phyloP scores from a whole-genome alignment of 1,284 basidiomycete genomes.

The Leccinum cinnamomeum region DNA sequence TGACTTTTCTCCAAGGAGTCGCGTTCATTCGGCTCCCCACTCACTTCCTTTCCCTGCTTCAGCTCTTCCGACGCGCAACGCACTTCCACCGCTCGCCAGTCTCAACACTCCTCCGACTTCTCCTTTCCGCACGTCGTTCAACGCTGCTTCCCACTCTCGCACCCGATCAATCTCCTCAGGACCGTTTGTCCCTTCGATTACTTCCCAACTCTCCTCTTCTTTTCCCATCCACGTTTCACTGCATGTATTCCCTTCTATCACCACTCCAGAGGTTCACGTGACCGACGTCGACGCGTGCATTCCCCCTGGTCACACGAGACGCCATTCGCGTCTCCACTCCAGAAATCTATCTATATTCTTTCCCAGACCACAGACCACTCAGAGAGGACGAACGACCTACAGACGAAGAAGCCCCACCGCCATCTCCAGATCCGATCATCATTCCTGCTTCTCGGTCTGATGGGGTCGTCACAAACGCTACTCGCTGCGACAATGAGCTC shows the following conservation, averaged over 20 bases:
- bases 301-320: constrained; percentile 40
- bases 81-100: constrained; percentile 35
- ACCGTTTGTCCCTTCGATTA: constrained; percentile 49
- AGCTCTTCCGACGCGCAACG: constrained; percentile 26
- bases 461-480: not conserved
- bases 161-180: constrained; percentile 56
- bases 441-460: constrained; percentile 34
- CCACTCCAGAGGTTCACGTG: constrained; percentile 24
- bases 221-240: constrained; percentile 26
- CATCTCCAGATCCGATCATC: constrained; percentile 21
- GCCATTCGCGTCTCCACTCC: constrained; percentile 80
- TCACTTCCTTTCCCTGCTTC: constrained; percentile 16
- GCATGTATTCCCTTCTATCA: constrained; percentile 29
- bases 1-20: constrained; percentile 29
- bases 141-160: constrained; percentile 39
- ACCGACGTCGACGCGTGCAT: constrained; percentile 14
- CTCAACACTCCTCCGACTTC: constrained; percentile 39
- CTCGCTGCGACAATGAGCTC: constrained; percentile 20
- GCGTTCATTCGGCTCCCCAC: constrained; percentile 41
- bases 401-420: constrained; percentile 47
- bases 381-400: constrained; percentile 60
- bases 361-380: constrained; percentile 65
- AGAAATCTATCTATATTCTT: constrained; percentile 91
- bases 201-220: constrained; percentile 35
- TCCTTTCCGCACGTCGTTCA: constrained; percentile 52